These are phyloP conservation scores for Botryosphaeria dothidea DNA, from an alignment of 2,329 filamentous ascomycete genomes.

Conservation along the genomic window DNA sequence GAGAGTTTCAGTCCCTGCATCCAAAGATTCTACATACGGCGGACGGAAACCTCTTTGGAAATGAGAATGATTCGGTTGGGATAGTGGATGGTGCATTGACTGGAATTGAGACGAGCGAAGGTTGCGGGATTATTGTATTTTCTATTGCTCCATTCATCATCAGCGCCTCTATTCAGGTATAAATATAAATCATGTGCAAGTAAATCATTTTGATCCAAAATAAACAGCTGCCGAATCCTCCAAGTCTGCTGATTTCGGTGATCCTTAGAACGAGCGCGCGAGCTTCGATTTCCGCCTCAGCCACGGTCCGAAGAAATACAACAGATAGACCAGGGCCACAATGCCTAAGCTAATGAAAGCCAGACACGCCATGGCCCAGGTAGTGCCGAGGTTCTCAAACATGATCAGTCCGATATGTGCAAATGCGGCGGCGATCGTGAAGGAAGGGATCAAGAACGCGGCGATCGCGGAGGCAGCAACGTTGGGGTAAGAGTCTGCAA, in stretches of 20 bases:
- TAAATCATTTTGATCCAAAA: not conserved
- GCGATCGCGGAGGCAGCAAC: slow-evolving; percentile 17
- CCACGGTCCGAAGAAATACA: slow-evolving; percentile 20
- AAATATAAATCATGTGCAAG: not conserved
- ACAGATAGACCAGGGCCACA: slow-evolving; percentile 17
- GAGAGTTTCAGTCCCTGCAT: not conserved
- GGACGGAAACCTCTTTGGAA: not conserved
- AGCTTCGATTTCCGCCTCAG: slow-evolving; percentile 9
- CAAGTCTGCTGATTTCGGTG: not conserved
- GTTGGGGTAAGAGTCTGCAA: slow-evolving; percentile 16
- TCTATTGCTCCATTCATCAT: not conserved
- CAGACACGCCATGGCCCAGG: slow-evolving; percentile 18
- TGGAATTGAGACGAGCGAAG: not conserved
- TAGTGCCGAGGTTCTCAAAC: slow-evolving; percentile 19
- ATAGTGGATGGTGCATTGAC: not conserved
- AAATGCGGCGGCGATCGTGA: slow-evolving; percentile 18
- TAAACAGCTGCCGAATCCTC: too few relatives aligned
- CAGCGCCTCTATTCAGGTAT: not conserved
- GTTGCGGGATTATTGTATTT: not conserved
- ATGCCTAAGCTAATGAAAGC: slow-evolving; percentile 19
- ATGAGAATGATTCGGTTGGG: not conserved
- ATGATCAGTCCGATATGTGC: slow-evolving; percentile 18
- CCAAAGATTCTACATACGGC: not conserved
- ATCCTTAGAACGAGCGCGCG: slow-evolving; percentile 2
- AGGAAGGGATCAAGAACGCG: slow-evolving; percentile 19